Evolutionary conservation across 2,329 filamentous ascomycete species (phyloP).

Genomic region (Colletotrichum viniferum): DNA sequence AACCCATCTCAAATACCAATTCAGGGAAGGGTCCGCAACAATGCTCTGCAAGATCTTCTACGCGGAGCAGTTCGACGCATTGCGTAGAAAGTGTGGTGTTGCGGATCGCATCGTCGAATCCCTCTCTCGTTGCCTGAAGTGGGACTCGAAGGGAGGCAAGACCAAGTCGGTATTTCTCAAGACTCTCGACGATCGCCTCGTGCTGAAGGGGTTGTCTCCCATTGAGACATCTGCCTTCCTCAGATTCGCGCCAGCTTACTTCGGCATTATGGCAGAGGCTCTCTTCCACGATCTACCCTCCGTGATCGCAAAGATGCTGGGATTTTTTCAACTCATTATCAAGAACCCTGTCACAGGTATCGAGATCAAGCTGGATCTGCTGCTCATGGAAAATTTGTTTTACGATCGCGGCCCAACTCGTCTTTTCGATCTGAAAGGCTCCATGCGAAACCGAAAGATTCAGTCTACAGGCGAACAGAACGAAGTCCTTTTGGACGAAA

Average conservation of each 20-base stretch:
- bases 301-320: constrained; percentile 98
- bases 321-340: constrained; percentile 96
- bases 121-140: constrained; percentile 92
- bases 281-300: constrained; percentile 94
- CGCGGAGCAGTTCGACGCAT: constrained; percentile 94
- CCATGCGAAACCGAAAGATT: constrained; percentile 98
- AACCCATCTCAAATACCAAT: constrained; percentile 95
- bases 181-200: constrained; percentile 91
- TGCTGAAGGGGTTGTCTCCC: constrained; percentile 88
- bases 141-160: constrained; percentile 97
- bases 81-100: constrained; percentile 90
- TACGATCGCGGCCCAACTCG: constrained; percentile 91
- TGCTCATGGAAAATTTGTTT: constrained; percentile 98
- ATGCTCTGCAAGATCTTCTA: constrained; percentile 99
- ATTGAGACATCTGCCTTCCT: constrained; percentile 94
- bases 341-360: constrained; percentile 91
- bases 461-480: constrained; percentile 94
- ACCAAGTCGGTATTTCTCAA: constrained; percentile 98
- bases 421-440: constrained; percentile 95
- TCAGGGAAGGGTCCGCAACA: constrained; percentile 88
- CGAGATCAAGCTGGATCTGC: constrained; percentile 91
- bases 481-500: constrained; percentile 95
- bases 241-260: constrained; percentile 95
- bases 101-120: constrained; percentile 95
- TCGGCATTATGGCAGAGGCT: constrained; percentile 94